phyloP scores from a whole-genome alignment of 352 stramenopile genomes.

The Globisporangium ultimum region DNA sequence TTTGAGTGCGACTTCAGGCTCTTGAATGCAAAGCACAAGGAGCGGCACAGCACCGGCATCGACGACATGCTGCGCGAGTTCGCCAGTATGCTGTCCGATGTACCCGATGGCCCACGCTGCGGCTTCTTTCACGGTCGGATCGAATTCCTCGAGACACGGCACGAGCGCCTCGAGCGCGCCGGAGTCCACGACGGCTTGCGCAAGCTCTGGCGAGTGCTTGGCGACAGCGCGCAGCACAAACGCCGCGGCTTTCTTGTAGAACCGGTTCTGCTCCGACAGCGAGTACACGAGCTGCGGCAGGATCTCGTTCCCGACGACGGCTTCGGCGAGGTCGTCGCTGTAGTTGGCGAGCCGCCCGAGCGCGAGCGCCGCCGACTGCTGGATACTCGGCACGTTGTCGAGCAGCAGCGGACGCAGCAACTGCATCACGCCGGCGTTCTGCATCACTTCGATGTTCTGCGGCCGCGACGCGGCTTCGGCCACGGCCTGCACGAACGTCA shows the following conservation, averaged over 20 bases:
- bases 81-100: slow-evolving; percentile 92
- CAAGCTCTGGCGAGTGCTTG: slow-evolving; percentile 94
- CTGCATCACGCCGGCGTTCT: slow-evolving; percentile 95
- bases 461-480: slow-evolving; percentile 92
- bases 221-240: slow-evolving; percentile 93
- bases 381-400: slow-evolving; percentile 95
- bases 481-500: slow-evolving; percentile 94
- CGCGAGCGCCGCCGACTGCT: slow-evolving; percentile 92
- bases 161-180: slow-evolving; percentile 91
- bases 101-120: slow-evolving; percentile 95
- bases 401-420: slow-evolving; percentile 90
- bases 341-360: slow-evolving; percentile 94
- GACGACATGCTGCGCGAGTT: slow-evolving; percentile 92
- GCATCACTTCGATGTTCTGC: slow-evolving; percentile 96
- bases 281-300: slow-evolving; percentile 96
- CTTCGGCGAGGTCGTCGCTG: slow-evolving; percentile 93
- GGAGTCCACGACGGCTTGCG: slow-evolving; percentile 92
- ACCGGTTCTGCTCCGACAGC: slow-evolving; percentile 93
- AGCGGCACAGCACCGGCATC: slow-evolving; percentile 91
- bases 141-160: slow-evolving; percentile 94
- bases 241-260: slow-evolving; percentile 95
- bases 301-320: slow-evolving; percentile 94
- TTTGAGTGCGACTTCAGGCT: slow-evolving; percentile 94
- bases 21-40: slow-evolving; percentile 94
- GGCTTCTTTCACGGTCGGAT: slow-evolving; percentile 94